A percentile compares a stretch with the other conserved stretches of the same genome.
These are phyloP conservation scores for Nannochloropsis gaditana DNA, from an alignment of 108 stramenopile genomes.

Conservation along the genomic window DNA sequence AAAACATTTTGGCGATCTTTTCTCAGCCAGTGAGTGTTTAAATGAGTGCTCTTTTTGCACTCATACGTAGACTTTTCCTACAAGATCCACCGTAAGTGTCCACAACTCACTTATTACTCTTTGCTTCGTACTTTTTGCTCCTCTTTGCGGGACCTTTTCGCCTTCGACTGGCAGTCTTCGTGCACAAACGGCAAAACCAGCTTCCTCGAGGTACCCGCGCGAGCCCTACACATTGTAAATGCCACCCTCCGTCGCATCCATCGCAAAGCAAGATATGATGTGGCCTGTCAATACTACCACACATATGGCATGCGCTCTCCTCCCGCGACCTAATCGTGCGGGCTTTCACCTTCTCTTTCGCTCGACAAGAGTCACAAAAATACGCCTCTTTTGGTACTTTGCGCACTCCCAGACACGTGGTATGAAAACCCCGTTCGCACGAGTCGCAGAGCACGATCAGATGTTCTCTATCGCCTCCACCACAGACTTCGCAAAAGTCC, in stretches of 20 bases:
- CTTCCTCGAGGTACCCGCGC: neutral
- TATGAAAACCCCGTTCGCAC: neutral
- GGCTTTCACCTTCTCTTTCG: neutral
- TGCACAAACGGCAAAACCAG: neutral
- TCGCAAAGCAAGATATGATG: neutral
- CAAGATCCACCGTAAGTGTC: no score
- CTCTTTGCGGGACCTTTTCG: no score
- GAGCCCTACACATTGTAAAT: neutral
- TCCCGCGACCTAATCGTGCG: neutral
- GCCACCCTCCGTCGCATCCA: constrained; percentile 19
- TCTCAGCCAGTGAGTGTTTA: no score
- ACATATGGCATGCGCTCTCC: neutral
- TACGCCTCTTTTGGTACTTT: constrained; percentile 11
- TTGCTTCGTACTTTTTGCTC: no score
- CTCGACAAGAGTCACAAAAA: neutral
- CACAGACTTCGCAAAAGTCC: neutral
- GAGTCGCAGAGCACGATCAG: constrained; percentile 16
- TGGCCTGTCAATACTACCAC: neutral
- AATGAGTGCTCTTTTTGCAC: no score
- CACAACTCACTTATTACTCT: no score
- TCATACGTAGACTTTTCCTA: no score
- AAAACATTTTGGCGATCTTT: neutral
- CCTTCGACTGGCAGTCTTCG: neutral
- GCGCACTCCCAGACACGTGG: neutral
- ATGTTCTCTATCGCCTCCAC: neutral